Evolutionary conservation across 345 rosid genomes (phyloP), one percentile per base, ranked within the genome.

Genomic region (Sonneratia alba): DNA sequence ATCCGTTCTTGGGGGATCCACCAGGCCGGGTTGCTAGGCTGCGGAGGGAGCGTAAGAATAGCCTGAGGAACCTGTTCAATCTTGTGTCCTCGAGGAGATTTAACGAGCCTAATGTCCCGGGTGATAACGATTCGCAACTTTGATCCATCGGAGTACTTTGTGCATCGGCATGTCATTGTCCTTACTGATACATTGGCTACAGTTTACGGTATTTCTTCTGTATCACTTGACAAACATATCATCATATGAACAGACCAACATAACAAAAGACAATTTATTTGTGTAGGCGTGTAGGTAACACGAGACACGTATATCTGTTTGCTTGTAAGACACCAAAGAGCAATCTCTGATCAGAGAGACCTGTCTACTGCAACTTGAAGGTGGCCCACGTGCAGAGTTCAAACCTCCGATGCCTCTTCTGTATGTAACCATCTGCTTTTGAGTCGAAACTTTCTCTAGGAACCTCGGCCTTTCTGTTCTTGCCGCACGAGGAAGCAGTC

Each of bases 11-110:
- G 1, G 83, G 65, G 74, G 70, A 73, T 38, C 49, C 71, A 61
- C 45, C 21, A 5, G 57, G 69, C 66, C 59, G 66, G 15, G 73
- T 66, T 10, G 32, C 42, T 10, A 75, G 70, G 75, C 71, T 37
- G 80, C 59, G 45, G 68, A 82, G 53, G 38, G 87, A 85, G 74
- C 80, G 88, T 53, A 85, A 77, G 84, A 87, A 85, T 37, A 90
- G 97, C 75, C 90, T 87, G 61, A 82, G 85, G 73, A 87, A 79
- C 80, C 80, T 90, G 82, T 87, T 90, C 55, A 84, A 71, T 80
- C 79, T 79, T 37, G 67, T 85, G 24, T 77, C 83, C 22, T 90
- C 91, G 0, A 78, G 79, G 79, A 87, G 92, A 78, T 89, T 78
- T 74, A 77, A 75, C 55, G 70, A 74, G 66, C 42, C 70, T 73